Evolutionary conservation across 2,329 filamentous ascomycete species (phyloP).

Genomic region (Pseudodiploospora longispora): DNA sequence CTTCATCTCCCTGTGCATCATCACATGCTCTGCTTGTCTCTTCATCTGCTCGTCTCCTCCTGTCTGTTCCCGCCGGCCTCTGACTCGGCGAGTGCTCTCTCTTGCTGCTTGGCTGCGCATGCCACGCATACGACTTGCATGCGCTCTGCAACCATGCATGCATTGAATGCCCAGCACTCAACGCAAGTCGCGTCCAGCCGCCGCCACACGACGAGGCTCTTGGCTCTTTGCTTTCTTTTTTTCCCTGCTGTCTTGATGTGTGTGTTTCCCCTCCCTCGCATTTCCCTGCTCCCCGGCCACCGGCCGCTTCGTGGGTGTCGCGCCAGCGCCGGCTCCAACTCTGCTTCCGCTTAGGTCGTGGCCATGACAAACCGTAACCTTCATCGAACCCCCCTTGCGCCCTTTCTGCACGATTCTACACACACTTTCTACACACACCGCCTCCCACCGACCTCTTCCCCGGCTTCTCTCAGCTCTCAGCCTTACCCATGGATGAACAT

Average conservation of each 20-base stretch:
- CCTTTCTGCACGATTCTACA: no score
- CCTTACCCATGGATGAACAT: no score
- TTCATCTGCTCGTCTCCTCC: constrained; percentile 4
- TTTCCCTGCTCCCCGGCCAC: not conserved
- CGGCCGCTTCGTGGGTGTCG: not conserved
- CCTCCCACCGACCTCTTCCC: no score
- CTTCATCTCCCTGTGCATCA: constrained; percentile 1
- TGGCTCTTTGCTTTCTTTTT: not conserved
- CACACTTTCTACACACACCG: no score
- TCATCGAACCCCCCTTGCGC: no score
- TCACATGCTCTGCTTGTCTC: constrained; percentile 12
- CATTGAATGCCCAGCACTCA: not conserved
- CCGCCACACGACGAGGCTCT: not conserved
- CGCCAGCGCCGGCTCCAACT: not conserved
- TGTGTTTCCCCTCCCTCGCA: not conserved
- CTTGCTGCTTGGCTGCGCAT: not conserved
- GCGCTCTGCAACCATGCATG: constrained; percentile 4
- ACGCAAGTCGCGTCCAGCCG: not conserved
- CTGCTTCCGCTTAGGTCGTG: not conserved
- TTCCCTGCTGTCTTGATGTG: not conserved
- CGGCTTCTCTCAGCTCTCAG: no score
- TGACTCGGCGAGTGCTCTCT: not conserved
- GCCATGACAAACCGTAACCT: no score
- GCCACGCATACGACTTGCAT: constrained; percentile 8
- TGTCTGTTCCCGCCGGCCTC: constrained; percentile 1